Percentiles rank a stretch among this genome's conserved stretches.
Conservation (phyloP, 257 asterid species). For the Penstemon davidsonii region DNA sequence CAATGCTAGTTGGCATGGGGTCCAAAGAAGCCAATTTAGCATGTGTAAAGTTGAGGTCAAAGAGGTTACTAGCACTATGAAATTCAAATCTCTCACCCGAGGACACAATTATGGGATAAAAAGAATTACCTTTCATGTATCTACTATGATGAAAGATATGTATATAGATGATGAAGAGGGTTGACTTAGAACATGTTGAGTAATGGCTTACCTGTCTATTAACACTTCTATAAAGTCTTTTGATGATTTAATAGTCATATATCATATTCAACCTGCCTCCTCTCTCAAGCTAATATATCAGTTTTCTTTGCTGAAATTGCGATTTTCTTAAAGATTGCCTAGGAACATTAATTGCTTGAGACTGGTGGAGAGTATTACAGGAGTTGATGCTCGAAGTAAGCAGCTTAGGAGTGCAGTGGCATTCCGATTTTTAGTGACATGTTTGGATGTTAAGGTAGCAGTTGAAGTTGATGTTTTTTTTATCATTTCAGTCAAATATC, state of each 20-base stretch:
- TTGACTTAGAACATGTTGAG: not conserved
- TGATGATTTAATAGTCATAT: not conserved
- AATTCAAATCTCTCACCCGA: too few species aligned
- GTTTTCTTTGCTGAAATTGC: slow-evolving; percentile 21
- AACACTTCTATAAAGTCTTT: not conserved
- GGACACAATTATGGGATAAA: too few species aligned
- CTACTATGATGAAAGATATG: too few species aligned
- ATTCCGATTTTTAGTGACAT: slow-evolving; percentile 58
- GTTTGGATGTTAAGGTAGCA: slow-evolving; percentile 61
- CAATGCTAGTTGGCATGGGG: too few species aligned
- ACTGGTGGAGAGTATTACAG: slow-evolving; percentile 67
- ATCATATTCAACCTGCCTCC: not conserved
- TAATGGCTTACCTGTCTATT: not conserved
- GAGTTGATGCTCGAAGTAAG: slow-evolving; percentile 62
- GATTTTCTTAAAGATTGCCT: slow-evolving; percentile 52
- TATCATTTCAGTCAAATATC: not conserved
- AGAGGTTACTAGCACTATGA: too few species aligned
- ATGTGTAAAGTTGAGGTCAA: too few species aligned
- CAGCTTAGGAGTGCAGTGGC: slow-evolving; percentile 78
- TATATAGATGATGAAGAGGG: not conserved
- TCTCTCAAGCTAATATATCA: slow-evolving; percentile 4
- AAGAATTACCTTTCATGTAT: not conserved
- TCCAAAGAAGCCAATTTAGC: too few species aligned
- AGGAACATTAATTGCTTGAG: slow-evolving; percentile 74
- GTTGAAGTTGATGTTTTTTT: not conserved